Evolutionary conservation across 2,329 filamentous ascomycete species (phyloP).

Genomic region (Penicillium sp.): DNA sequence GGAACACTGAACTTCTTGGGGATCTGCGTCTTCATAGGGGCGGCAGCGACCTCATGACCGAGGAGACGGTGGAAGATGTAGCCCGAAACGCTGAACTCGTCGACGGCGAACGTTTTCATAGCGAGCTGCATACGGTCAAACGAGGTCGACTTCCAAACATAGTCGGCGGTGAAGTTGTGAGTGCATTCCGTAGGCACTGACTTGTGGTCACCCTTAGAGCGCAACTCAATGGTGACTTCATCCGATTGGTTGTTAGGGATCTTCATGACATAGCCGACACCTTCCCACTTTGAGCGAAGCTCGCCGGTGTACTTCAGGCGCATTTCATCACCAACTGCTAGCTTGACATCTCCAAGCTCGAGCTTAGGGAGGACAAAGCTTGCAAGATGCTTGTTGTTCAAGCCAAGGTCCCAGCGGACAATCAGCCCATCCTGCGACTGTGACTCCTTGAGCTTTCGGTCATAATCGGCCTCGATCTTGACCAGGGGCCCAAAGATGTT

Average conservation of each 20-base stretch:
- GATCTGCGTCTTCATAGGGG: conserved; percentile 92
- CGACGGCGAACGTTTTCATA: conserved; percentile 98
- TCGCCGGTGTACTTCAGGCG: conserved; percentile 95
- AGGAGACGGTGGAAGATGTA: conserved; percentile 98
- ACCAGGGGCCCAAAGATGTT: conserved; percentile 98
- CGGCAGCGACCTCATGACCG: conserved; percentile 90
- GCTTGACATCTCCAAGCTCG: conserved; percentile 94
- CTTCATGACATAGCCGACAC: conserved; percentile 98
- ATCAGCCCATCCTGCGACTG: conserved; percentile 95
- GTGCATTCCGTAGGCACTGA: conserved; percentile 94
- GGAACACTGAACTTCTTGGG: conserved; percentile 97
- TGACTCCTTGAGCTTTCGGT: conserved; percentile 97
- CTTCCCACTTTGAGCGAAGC: conserved; percentile 89
- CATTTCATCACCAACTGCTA: conserved; percentile 98
- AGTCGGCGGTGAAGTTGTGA: conserved; percentile 97
- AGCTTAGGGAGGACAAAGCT: conserved; percentile 97
- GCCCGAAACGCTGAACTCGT: conserved; percentile 97
- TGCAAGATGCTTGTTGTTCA: conserved; percentile 96
- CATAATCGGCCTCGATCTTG: conserved; percentile 99
- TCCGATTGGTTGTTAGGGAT: conserved; percentile 99
- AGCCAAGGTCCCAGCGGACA: conserved; percentile 89
- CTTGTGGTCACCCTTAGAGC: conserved; percentile 94
- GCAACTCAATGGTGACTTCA: conserved; percentile 91
- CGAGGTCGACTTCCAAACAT: conserved; percentile 99
- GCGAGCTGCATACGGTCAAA: conserved; percentile 99